phyloP scores from a whole-genome alignment of 2,329 filamentous ascomycete genomes.

The Phaeosphaeria sp. region DNA sequence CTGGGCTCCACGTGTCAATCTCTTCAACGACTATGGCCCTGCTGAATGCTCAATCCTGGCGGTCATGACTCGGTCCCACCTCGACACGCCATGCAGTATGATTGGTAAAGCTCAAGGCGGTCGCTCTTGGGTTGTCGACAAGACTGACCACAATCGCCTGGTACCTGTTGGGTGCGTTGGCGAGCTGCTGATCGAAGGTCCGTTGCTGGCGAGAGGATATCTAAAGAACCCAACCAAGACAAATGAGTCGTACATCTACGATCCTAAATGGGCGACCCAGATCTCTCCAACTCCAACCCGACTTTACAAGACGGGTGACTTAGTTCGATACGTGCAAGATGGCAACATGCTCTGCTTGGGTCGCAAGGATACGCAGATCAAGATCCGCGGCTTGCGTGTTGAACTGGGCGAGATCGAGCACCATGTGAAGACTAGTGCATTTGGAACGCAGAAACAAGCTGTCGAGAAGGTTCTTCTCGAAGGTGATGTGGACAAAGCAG shows the following conservation, averaged over 20 bases:
- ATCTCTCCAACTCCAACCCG: not conserved
- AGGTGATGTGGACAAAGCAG: slow-evolving; percentile 12
- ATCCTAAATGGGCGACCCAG: slow-evolving; percentile 39
- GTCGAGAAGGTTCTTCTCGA: slow-evolving; percentile 15
- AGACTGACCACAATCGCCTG: slow-evolving; percentile 21
- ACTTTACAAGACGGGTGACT: slow-evolving; percentile 29
- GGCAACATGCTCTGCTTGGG: slow-evolving; percentile 21
- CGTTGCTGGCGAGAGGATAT: slow-evolving; percentile 44
- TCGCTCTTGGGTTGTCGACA: slow-evolving; percentile 50
- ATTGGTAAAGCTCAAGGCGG: slow-evolving; percentile 57
- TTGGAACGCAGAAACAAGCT: slow-evolving; percentile 7
- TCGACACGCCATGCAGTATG: slow-evolving; percentile 43
- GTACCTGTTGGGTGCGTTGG: slow-evolving; percentile 23
- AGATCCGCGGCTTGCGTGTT: slow-evolving; percentile 26
- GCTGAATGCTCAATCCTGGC: slow-evolving; percentile 8
- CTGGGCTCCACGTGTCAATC: slow-evolving; percentile 16
- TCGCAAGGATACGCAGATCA: slow-evolving; percentile 27
- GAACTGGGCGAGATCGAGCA: slow-evolving; percentile 28
- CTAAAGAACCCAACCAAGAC: slow-evolving; percentile 24
- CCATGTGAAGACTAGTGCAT: slow-evolving; percentile 3
- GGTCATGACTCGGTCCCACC: slow-evolving; percentile 62
- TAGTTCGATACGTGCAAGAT: slow-evolving; percentile 19
- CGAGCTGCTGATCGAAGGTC: slow-evolving; percentile 64
- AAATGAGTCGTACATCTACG: slow-evolving; percentile 55
- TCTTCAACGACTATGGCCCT: slow-evolving; percentile 19